Evolutionary conservation across 352 stramenopile species (phyloP).

Genomic region (Pythium inflatum): DNA sequence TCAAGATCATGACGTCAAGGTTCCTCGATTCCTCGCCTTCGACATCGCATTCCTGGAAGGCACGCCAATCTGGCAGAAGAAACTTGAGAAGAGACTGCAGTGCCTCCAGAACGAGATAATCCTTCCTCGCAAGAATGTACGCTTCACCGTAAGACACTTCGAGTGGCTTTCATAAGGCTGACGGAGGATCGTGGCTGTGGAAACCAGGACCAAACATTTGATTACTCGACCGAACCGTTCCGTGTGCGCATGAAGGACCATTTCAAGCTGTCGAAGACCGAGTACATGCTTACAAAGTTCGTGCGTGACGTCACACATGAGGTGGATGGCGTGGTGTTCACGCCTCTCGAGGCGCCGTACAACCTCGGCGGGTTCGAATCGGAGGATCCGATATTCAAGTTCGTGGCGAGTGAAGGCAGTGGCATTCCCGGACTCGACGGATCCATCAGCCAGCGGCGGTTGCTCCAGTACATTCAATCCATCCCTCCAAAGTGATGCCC

Average conservation of each 20-base stretch:
- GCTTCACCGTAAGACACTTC: too few relatives aligned
- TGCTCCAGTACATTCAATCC: conserved; percentile 82
- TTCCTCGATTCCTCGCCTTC: conserved; percentile 79
- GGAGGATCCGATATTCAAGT: conserved; percentile 89
- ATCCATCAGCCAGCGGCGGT: conserved; percentile 74
- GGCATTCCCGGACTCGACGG: conserved; percentile 82
- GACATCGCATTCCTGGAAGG: conserved; percentile 85
- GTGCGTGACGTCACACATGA: conserved; percentile 86
- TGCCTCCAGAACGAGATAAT: conserved; percentile 91
- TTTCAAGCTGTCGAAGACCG: conserved; percentile 84
- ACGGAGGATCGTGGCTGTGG: background rate
- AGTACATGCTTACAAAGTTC: conserved; percentile 87
- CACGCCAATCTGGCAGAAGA: conserved; percentile 83
- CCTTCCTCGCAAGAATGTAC: conserved; percentile 81
- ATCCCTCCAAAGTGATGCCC: conserved; percentile 59
- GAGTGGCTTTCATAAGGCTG: too few relatives aligned
- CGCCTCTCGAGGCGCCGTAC: conserved; percentile 80
- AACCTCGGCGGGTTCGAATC: conserved; percentile 85
- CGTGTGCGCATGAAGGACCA: conserved; percentile 90
- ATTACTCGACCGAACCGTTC: conserved; percentile 83
- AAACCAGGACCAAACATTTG: conserved; percentile 69
- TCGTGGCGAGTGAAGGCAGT: conserved; percentile 83
- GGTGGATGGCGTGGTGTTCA: conserved; percentile 88
- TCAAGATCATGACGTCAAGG: conserved; percentile 75
- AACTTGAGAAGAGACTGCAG: conserved; percentile 86